Evolutionary conservation across 2,329 filamentous ascomycete genomes (phyloP).

Genomic region (Zopfia rhizophila): DNA sequence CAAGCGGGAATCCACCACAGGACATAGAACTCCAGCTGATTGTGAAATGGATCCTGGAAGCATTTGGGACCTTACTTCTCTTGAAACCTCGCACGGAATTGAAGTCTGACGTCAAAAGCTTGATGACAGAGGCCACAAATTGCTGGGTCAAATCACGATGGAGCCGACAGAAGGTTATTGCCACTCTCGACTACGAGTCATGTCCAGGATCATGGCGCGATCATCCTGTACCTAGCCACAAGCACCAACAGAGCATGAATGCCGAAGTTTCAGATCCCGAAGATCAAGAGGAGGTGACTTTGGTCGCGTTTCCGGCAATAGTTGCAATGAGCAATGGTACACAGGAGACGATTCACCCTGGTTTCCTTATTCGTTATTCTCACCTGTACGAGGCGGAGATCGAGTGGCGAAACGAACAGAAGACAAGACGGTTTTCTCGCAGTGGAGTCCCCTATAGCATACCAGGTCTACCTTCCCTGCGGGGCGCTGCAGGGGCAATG

Average conservation of each 20-base stretch:
- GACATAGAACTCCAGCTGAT: background rate
- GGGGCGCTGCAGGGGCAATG: no score
- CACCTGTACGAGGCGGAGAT: constrained; percentile 6
- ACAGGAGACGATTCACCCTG: constrained; percentile 2
- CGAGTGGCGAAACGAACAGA: no score
- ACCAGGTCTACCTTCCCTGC: no score
- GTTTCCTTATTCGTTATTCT: constrained; percentile 9
- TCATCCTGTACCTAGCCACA: background rate
- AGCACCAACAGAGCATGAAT: constrained; percentile 1
- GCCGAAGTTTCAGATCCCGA: constrained; percentile 6
- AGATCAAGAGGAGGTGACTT: constrained; percentile 5
- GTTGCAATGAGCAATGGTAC: background rate
- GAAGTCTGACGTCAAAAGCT: constrained; percentile 1
- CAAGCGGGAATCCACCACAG: background rate
- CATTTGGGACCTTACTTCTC: background rate
- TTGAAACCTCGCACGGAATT: constrained; percentile 1
- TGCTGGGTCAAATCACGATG: constrained; percentile 5
- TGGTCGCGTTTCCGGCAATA: constrained; percentile 10
- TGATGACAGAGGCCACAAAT: constrained; percentile 2
- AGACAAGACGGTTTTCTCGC: no score
- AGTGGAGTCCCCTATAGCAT: no score
- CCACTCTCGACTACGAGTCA: constrained; percentile 3
- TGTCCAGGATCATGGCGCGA: constrained; percentile 5
- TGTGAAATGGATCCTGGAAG: constrained; percentile 2
- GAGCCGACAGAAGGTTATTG: constrained; percentile 6